Base-by-base conservation (phyloP, 306 rosid species). In the Leucaena leucocephala region DNA sequence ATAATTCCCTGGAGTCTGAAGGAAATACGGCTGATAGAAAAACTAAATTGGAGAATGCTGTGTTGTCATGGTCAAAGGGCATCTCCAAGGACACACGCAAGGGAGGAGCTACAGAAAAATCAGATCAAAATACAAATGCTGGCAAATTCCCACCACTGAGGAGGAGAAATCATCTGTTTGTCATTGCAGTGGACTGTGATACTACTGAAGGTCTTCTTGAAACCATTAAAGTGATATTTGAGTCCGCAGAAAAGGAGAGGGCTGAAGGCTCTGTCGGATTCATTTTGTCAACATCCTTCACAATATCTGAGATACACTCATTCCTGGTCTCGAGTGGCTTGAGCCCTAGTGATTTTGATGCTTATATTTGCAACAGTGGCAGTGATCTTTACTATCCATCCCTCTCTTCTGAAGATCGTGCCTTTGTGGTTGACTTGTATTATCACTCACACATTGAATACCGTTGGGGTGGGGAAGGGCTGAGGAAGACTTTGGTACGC, bases 401-500 rank as follows among this genome's bases (percentile, higher is more conserved):
- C 65, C 85, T 85, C 69, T 87, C 84, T 86, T 76, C 89, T 22
- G 98, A 90, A 74, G 98, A 89, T 59, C 91, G 89, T 16, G 87
- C 91, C 38, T 93, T 91, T 78, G 99, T 91, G 86, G 96, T 84
- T 34, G 99, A 96, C 90, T 91, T 91, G 86, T 96, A 96, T 86
- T 96, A 90, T 86, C 99, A 96, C 90, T 96, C 99, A 16, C 99
- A 93, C 81, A 89, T 96, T 45, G 99, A 96, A 79, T 89, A 91
- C 81, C 96, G 93, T 62, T 96, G 99, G 99, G 99, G 99, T 22
- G 98, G 98, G 84, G 99, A 96, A 84, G 99, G 99, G 38, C 85
- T 96, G 85, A 91, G 99, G 83, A 96, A 96, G 87, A 90, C 97
- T 58, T 82, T 96, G 75, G 81, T 96, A 77, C 97, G 98, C 43